Evolutionary conservation across 306 rosid genomes (phyloP).

Genomic region (Crataegus laevigata): DNA sequence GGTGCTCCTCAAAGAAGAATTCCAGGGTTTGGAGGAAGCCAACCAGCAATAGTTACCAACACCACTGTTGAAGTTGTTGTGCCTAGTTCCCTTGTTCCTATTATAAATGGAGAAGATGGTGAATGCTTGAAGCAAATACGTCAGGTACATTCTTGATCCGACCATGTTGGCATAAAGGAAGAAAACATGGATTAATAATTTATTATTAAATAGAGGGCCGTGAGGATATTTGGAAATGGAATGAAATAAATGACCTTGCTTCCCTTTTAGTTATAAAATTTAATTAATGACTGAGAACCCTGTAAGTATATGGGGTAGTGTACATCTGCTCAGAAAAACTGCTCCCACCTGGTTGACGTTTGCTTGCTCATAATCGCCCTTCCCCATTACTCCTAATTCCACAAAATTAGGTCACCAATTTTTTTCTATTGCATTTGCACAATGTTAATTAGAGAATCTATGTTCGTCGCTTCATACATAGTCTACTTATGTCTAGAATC

Average conservation of each 20-base stretch:
- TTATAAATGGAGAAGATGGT: slow-evolving; percentile 84
- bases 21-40: slow-evolving; percentile 65
- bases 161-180: neutral
- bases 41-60: slow-evolving; percentile 62
- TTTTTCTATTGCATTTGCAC: neutral
- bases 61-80: slow-evolving; percentile 91
- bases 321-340: neutral
- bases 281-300: neutral
- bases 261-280: neutral
- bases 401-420: neutral
- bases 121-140: slow-evolving; percentile 94
- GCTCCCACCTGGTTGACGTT: neutral
- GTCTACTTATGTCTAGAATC: neutral
- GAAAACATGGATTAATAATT: neutral
- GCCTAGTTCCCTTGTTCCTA: slow-evolving; percentile 71
- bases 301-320: neutral
- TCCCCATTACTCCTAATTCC: neutral
- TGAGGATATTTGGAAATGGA: neutral
- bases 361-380: neutral
- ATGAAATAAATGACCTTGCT: neutral
- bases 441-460: neutral
- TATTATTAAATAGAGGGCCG: neutral
- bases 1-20: slow-evolving; percentile 65
- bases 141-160: slow-evolving; percentile 44
- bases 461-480: neutral